A percentile compares a stretch with the other conserved stretches of the same genome.
phyloP scores from a whole-genome alignment of 2,329 filamentous ascomycete species.

The Xylariaceae sp. region DNA sequence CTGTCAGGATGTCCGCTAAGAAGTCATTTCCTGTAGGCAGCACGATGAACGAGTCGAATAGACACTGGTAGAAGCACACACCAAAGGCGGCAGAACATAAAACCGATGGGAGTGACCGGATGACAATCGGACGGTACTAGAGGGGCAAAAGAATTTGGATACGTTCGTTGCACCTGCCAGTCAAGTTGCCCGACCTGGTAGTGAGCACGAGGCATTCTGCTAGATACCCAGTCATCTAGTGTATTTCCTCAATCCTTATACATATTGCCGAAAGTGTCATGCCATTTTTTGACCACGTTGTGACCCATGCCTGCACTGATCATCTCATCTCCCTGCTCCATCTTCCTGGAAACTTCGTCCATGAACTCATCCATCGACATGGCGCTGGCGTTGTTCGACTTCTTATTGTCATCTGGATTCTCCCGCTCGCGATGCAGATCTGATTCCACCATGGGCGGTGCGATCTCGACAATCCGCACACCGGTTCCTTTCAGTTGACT shows the following conservation, averaged over 20 bases:
- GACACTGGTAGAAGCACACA: too few relatives aligned
- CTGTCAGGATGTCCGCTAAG: too few relatives aligned
- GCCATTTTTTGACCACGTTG: constrained; percentile 40
- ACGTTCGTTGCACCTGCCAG: too few relatives aligned
- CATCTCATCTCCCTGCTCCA: constrained; percentile 43
- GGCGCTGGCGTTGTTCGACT: constrained; percentile 43
- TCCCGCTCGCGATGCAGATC: constrained; percentile 51
- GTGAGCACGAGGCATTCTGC: too few relatives aligned
- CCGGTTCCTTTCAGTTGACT: constrained; percentile 41
- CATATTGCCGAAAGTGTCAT: constrained; percentile 31
- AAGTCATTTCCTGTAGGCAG: too few relatives aligned
- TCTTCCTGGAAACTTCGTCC: constrained; percentile 37
- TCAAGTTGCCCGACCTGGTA: too few relatives aligned
- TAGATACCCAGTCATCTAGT: background rate
- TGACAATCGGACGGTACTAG: too few relatives aligned
- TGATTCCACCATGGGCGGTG: constrained; percentile 49
- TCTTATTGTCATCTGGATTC: constrained; percentile 56
- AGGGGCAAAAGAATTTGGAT: too few relatives aligned
- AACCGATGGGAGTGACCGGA: too few relatives aligned
- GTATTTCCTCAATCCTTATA: too few relatives aligned
- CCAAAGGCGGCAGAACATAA: too few relatives aligned
- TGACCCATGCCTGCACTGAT: constrained; percentile 42
- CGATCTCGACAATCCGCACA: constrained; percentile 51
- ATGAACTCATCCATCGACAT: constrained; percentile 52
- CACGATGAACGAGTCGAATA: too few relatives aligned